Conservation (phyloP, 371 early-diverging fungal species). For the Nematocida sp. region DNA sequence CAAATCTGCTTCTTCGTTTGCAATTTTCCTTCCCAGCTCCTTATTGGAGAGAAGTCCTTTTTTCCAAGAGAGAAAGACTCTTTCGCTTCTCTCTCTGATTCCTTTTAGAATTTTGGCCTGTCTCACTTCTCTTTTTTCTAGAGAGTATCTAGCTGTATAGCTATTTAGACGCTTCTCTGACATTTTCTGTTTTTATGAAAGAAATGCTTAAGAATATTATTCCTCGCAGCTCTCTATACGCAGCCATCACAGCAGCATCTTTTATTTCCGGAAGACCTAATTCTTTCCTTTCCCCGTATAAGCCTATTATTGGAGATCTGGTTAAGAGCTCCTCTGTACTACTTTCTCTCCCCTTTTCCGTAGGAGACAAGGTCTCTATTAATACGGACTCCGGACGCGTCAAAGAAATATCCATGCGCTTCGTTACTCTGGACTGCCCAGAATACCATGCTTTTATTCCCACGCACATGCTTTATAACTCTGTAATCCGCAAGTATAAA, state of each 20-base stretch:
- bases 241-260: neutral
- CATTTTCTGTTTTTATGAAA: constrained; percentile 25
- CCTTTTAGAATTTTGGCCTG: constrained; percentile 28
- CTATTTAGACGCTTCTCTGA: neutral
- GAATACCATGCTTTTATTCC: constrained; percentile 23
- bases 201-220: constrained; percentile 3
- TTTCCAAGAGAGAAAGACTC: neutral
- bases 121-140: constrained; percentile 19
- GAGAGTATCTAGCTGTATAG: neutral
- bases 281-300: constrained; percentile 28
- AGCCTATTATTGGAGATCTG: constrained; percentile 19
- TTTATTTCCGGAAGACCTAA: neutral
- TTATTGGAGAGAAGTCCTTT: constrained; percentile 1
- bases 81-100: constrained; percentile 25
- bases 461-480: constrained; percentile 13
- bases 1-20: constrained; percentile 11
- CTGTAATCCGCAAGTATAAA: constrained; percentile 27
- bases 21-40: neutral
- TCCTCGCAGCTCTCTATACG: no score
- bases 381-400: constrained; percentile 22
- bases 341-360: constrained; percentile 4
- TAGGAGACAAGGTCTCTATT: constrained; percentile 33
- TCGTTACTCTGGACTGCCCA: constrained; percentile 30
- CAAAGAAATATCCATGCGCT: neutral
- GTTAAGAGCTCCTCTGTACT: constrained; percentile 11